Evolutionary conservation across 2,329 filamentous ascomycete genomes (phyloP).

Genomic region (Penicillium sp.): DNA sequence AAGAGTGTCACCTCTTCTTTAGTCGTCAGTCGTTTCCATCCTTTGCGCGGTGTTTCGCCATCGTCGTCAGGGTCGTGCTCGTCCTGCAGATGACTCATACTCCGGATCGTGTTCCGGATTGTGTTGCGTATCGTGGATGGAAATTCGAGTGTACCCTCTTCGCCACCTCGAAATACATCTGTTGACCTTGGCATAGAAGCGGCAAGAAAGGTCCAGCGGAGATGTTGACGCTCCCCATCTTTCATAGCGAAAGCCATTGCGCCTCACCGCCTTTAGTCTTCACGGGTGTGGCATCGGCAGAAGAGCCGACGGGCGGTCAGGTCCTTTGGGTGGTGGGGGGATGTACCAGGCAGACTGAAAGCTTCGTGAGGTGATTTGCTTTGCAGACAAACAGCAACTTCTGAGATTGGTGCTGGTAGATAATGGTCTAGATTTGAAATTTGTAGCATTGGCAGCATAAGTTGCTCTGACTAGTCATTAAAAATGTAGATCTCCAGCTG

Average conservation of each 20-base stretch:
- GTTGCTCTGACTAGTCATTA: too few relatives aligned
- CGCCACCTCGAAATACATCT: slow-evolving; percentile 1
- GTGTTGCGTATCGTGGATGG: not conserved
- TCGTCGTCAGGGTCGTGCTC: slow-evolving; percentile 9
- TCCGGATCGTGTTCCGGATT: not conserved
- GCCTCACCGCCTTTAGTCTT: not conserved
- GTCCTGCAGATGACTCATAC: slow-evolving; percentile 9
- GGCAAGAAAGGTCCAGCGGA: slow-evolving; percentile 2
- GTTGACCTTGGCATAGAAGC: slow-evolving; percentile 13
- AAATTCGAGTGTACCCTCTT: slow-evolving; percentile 4
- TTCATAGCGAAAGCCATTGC: too few relatives aligned
- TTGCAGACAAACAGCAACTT: too few relatives aligned
- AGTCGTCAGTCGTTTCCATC: slow-evolving; percentile 36
- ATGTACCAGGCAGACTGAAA: too few relatives aligned
- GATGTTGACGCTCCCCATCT: not conserved
- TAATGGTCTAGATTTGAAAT: too few relatives aligned
- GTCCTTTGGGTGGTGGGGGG: too few relatives aligned
- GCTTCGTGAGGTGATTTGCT: too few relatives aligned
- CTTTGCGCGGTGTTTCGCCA: slow-evolving; percentile 24
- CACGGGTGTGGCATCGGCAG: too few relatives aligned
- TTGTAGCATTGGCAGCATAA: too few relatives aligned
- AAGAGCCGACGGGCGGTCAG: too few relatives aligned
- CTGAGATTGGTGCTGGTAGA: too few relatives aligned
- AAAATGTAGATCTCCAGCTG: too few relatives aligned
- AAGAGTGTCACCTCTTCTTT: slow-evolving; percentile 38